Evolutionary conservation across 257 asterid species (phyloP), one percentile per base, ranked within the genome.

Genomic region (Cynanchum wilfordii): DNA sequence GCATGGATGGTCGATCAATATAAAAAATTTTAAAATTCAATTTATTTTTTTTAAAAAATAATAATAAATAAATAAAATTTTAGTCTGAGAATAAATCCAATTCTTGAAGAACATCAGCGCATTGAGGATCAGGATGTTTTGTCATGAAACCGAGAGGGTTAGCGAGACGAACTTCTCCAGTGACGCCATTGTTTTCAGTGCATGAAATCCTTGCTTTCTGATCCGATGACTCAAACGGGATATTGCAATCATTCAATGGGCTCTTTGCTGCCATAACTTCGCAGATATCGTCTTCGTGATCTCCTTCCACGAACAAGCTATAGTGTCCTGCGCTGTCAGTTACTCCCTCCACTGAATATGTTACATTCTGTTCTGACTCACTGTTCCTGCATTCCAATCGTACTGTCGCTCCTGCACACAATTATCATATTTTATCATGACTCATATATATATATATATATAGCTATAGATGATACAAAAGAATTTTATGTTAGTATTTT

Each of bases 241-340:
- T 68, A 0, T 70, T 58, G 85, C 90, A 86, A 2, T 79, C 68
- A 0, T 56, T 69, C 10, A 3, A 30, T 5, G 87, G 85, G 72
- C 87, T 84, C 15, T 60, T 68, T 22, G 75, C 11, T 4, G 73
- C 71, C 5, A 6, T 22, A 30, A 86, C 81, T 30, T 82, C 87
- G 51, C 91, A 86, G 30, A 84, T 73, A 7, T 86, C 87, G 4
- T 75, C 76, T 68, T 79, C 84, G n/a, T 81, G 86, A 12, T 86
- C 89, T 3, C 84, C 83, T 22, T 25, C 38, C 22, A 81, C 82
- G 0, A 1, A 25, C 42, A 86, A 20, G n/a, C 20, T 47, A 71
- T 86, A 86, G 17, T 57, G 44, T 12, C 91, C 89, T 1, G 17
- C 50, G 0, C 2, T 7, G 40, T 69, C 78, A 0, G 89, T 79